Percentiles rank a stretch among this genome's conserved stretches.
Evolutionary conservation across 257 asterid species (phyloP).

Genomic region (Datura wrightii): DNA sequence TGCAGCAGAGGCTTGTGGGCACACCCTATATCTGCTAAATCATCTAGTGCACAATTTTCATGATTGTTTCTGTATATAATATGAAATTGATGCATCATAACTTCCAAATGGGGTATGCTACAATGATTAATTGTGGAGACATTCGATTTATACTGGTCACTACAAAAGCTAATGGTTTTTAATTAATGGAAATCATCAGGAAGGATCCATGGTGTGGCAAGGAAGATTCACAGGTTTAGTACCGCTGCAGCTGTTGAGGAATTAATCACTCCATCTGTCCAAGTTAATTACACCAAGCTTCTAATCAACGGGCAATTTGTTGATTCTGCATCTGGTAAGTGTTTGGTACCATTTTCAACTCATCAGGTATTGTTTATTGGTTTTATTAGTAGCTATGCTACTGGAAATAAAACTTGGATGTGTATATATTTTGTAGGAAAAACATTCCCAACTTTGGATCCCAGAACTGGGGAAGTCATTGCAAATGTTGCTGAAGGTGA

Average conservation of each 20-base stretch:
- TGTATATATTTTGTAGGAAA: slow-evolving; percentile 52
- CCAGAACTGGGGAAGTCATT: slow-evolving; percentile 76
- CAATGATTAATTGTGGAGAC: not conserved
- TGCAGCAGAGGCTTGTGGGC: not conserved
- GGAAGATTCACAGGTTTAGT: slow-evolving; percentile 50
- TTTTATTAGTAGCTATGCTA: not conserved
- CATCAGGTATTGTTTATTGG: not conserved
- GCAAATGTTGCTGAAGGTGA: slow-evolving; percentile 81
- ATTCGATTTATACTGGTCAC: not conserved
- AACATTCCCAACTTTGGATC: slow-evolving; percentile 79
- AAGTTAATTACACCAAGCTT: slow-evolving; percentile 64
- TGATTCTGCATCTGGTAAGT: slow-evolving; percentile 80
- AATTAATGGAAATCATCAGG: slow-evolving; percentile 41
- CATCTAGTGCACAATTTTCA: not conserved
- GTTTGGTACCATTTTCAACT: not conserved
- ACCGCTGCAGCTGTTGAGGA: slow-evolving; percentile 63
- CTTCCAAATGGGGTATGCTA: not conserved
- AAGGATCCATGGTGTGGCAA: slow-evolving; percentile 44
- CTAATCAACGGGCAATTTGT: slow-evolving; percentile 77
- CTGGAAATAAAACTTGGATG: not conserved
- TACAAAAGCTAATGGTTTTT: not conserved
- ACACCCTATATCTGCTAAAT: not conserved
- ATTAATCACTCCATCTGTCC: slow-evolving; percentile 58
- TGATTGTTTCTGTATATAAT: not conserved
- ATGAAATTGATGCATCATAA: not conserved